Base-by-base conservation (phyloP, 805 yeast genomes). In the Starmerella apicola region DNA sequence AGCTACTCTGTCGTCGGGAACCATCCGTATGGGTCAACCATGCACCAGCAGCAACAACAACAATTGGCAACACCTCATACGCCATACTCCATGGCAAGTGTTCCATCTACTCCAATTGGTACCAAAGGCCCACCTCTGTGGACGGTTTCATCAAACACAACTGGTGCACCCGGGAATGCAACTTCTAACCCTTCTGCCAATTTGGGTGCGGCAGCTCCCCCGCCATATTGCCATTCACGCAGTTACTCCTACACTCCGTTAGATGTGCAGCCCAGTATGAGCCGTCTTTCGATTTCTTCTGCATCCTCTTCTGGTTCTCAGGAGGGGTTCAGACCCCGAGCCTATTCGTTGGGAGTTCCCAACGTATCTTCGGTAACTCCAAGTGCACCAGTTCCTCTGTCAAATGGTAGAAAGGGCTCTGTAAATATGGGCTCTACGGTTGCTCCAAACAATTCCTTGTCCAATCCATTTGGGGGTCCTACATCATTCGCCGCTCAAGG, bases 241-340 rank as follows among this genome's bases (percentile, higher is more conserved):
- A 46, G 50, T 34, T 37, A 43, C 29, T 46, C 50, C 17, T 41
- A 46, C 34, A 40, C 39, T 18, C 32, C 41, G 4, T 23, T 26
- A 1, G 45, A 46, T 15, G 22, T 28, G 5, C 43, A 37, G 17
- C 24, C 39, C 3, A 23, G 37, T 5, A 5, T 44, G 31, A 25
- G 30, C 13, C 39, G 48, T 3, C 7, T 41, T 29, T 41, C 45
- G 3, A n/a, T 44, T 13, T 20, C 32, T 8, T 21, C 41, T 2
- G 16, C 42, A 16, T 28, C 42, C 20, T 21, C 37, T 3, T 17
- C 38, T 1, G 28, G 34, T 6, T 32, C 34, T 19, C 24, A 15
- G 17, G 35, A 33, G 6, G 9, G 22, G 21, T 16, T 23, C 6
- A 36, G 48, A 7, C 48, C 48, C 3, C 36, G 48, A 4, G 48